Base-by-base conservation (phyloP, 371 early-diverging fungal species). In the Zopfochytrium polystomum region DNA sequence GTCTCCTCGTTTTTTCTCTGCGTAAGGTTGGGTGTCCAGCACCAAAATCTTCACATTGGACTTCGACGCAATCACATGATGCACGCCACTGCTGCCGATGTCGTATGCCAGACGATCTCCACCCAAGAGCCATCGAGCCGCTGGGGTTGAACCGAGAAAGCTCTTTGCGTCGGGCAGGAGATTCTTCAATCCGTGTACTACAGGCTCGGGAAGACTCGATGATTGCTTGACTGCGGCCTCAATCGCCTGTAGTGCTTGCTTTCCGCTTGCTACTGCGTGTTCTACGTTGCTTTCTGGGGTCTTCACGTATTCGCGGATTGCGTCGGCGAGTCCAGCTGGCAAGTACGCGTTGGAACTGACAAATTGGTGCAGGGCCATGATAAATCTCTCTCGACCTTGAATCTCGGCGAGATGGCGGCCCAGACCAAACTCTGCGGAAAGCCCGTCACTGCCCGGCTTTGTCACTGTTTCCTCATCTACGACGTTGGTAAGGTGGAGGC, bases 1-100 rank as follows among this genome's bases (percentile, higher is more conserved):
- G 52, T 87, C 86, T 3, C 70, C 67, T 55, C 63, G 62, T 46
- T 80, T 81, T 33, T 80, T 82, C 26, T 78, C 76, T 11, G 86
- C 81, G 63, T 92, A 90, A 42, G 88, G 82, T 55, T 85, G 80
- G 86, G 90, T 68, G 68, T 93, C 94, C 44, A 95, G 78, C 53
- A 93, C 82, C 55, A 95, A 76, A 76, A 95, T 79, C 74, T 93
- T 93, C 76, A 95, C 80, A 70, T 92, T 87, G 48, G 89, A 82
- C 18, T 86, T 85, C 60, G 87, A 87, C 32, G 90, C 73, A 52
- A 95, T 83, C 29, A 93, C 88, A 56, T 91, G 90, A 74, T 95
- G 94, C 44, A 94, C 87, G 59, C 92, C 95, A 58, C 87, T 87
- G 75, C 83, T 80, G 55, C 90, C 90, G 56, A 93, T 75, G 73